phyloP scores from a whole-genome alignment of 345 rosid genomes.

The Salix exigua region DNA sequence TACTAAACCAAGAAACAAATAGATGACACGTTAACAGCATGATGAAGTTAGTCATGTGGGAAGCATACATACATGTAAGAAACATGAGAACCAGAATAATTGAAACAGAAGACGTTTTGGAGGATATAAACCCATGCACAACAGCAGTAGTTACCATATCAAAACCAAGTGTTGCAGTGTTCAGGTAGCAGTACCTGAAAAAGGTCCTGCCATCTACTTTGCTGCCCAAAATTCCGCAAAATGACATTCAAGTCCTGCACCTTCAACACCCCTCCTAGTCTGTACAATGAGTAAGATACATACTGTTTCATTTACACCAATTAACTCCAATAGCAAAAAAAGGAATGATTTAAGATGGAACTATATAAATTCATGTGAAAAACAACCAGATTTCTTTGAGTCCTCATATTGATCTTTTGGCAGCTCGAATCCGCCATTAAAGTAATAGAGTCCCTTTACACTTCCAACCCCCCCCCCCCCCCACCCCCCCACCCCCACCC shows the following conservation, averaged over 20 bases:
- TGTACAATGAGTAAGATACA: conserved; percentile 15
- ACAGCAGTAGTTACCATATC: neutral
- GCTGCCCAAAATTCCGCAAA: conserved; percentile 63
- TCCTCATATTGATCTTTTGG: neutral
- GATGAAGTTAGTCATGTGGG: neutral
- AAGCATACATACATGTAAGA: too few species aligned
- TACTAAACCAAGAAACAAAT: too few species aligned
- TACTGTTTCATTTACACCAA: neutral
- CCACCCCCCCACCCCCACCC: too few species aligned
- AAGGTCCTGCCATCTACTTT: conserved; percentile 61
- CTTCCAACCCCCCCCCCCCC: too few species aligned
- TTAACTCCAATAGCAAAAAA: neutral
- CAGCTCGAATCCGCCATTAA: neutral
- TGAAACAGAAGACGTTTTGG: neutral
- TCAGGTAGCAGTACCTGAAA: conserved; percentile 44
- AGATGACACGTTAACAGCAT: too few species aligned
- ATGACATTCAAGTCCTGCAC: conserved; percentile 81
- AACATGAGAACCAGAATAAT: neutral
- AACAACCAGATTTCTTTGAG: neutral
- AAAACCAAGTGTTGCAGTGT: neutral
- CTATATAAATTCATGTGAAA: neutral
- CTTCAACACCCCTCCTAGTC: conserved; percentile 52
- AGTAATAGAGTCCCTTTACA: neutral
- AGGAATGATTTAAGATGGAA: neutral
- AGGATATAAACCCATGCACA: neutral